These are phyloP conservation scores for Phytomonas sp. DNA, from an alignment of 208 protist species.

Conservation along the genomic window DNA sequence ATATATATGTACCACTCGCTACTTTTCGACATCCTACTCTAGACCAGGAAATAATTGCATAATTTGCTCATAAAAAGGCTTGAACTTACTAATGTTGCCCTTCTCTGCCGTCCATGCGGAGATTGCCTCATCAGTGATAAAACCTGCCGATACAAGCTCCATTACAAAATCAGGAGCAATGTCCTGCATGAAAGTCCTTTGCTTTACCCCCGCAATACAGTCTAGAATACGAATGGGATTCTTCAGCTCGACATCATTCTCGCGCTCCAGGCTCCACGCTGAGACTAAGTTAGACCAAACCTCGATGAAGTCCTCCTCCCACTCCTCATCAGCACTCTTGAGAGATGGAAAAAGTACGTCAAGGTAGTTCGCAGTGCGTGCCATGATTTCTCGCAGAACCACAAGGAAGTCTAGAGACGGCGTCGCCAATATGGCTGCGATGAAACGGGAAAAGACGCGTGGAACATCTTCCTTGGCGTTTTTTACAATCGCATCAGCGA, in stretches of 20 bases:
- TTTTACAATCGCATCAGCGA: slow-evolving; percentile 55
- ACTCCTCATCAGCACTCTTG: slow-evolving; percentile 36
- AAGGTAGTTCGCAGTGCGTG: slow-evolving; percentile 77
- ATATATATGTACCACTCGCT: slow-evolving; percentile 9
- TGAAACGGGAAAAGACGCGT: slow-evolving; percentile 53
- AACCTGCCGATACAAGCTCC: slow-evolving; percentile 36
- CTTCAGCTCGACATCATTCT: slow-evolving; percentile 12
- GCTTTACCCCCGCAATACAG: slow-evolving; percentile 31
- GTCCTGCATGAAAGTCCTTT: slow-evolving; percentile 59
- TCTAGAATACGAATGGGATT: slow-evolving; percentile 30
- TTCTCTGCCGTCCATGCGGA: slow-evolving; percentile 22
- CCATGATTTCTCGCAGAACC: slow-evolving; percentile 60
- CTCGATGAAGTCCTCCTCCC: slow-evolving; percentile 74
- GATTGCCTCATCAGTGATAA: slow-evolving; percentile 11
- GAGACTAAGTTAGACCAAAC: slow-evolving; percentile 50
- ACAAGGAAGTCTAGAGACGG: slow-evolving; percentile 37
- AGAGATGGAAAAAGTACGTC: slow-evolving; percentile 50
- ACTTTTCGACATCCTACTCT: slow-evolving; percentile 2
- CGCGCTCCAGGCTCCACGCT: slow-evolving; percentile 24
- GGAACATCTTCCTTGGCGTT: slow-evolving; percentile 62
- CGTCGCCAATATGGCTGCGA: slow-evolving; percentile 26
- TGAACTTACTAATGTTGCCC: slow-evolving; percentile 20
- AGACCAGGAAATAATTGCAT: slow-evolving; percentile 15
- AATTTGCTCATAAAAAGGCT: slow-evolving; percentile 20
- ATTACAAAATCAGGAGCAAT: slow-evolving; percentile 69